Evolutionary conservation across 495 filamentous ascomycete genomes (phyloP).

Genomic region (Pyrenopolyporus hunteri): DNA sequence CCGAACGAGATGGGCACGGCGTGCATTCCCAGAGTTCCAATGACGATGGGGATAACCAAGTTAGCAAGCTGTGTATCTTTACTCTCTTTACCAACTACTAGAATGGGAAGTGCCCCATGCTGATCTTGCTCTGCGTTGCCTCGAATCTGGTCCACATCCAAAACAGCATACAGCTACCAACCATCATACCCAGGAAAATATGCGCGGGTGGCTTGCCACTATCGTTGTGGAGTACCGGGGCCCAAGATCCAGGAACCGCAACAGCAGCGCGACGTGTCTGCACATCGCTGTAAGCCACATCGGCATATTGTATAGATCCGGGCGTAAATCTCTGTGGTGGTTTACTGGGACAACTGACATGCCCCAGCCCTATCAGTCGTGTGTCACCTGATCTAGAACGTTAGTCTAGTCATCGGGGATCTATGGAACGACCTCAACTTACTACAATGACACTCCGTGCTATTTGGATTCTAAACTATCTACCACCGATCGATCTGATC

Average conservation of each 20-base stretch:
- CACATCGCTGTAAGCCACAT: conserved; percentile 32
- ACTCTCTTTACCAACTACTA: conserved; percentile 25
- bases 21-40: conserved; percentile 31
- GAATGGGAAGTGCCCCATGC: conserved; percentile 25
- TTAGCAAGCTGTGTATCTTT: conserved; percentile 27
- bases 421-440: conserved; percentile 19
- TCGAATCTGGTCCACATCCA: conserved; percentile 23
- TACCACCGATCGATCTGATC: not conserved
- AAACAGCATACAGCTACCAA: not conserved
- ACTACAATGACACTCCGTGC: conserved; percentile 15
- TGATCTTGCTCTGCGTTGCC: conserved; percentile 23
- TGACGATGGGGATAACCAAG: conserved; percentile 29
- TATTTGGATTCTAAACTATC: not conserved
- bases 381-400: conserved; percentile 13
- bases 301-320: conserved; percentile 39
- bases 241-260: conserved; percentile 34
- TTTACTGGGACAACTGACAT: conserved; percentile 36
- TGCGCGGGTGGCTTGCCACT: conserved; percentile 11
- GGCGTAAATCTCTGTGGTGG: conserved; percentile 27
- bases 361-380: conserved; percentile 25
- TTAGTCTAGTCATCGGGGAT: conserved; percentile 8
- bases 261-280: conserved; percentile 21
- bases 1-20: conserved; percentile 25
- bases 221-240: conserved; percentile 20
- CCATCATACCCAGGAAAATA: conserved; percentile 2